Evolutionary conservation across 78 protist species (phyloP).

Genomic region (Emiliania huxleyi): DNA sequence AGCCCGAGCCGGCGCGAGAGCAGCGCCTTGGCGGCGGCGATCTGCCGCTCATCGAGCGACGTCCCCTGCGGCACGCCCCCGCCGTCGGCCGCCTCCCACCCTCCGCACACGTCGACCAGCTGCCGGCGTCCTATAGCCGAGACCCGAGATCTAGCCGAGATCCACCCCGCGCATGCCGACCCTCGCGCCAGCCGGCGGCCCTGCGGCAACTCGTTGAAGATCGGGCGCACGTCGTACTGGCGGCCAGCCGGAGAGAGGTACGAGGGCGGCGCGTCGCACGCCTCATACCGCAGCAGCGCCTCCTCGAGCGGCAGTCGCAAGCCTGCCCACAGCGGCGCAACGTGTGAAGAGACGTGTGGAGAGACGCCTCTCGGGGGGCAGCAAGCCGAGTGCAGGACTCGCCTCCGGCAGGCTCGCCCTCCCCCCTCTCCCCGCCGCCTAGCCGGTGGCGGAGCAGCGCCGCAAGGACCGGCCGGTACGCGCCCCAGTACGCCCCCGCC

Average conservation of each 20-base stretch:
- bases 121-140: background rate
- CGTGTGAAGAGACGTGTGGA: no score
- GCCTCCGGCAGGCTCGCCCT: no score
- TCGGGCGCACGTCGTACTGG: background rate
- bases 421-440: no score
- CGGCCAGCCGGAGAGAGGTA: background rate
- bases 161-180: no score
- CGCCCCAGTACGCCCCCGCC: slow-evolving; percentile 16
- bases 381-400: no score
- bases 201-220: background rate
- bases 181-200: no score
- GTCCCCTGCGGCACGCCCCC: background rate
- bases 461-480: background rate
- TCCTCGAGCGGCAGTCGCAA: background rate
- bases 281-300: background rate
- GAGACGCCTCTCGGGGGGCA: no score
- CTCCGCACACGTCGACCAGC: background rate
- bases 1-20: background rate
- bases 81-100: background rate
- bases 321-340: no score
- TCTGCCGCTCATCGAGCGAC: background rate
- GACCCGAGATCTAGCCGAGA: background rate
- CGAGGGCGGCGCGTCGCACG: background rate
- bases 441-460: no score
- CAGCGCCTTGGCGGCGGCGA: background rate